Evolutionary conservation across 768 basidiomycete genomes (phyloP).

Genomic region (Lactifluus piperatus): DNA sequence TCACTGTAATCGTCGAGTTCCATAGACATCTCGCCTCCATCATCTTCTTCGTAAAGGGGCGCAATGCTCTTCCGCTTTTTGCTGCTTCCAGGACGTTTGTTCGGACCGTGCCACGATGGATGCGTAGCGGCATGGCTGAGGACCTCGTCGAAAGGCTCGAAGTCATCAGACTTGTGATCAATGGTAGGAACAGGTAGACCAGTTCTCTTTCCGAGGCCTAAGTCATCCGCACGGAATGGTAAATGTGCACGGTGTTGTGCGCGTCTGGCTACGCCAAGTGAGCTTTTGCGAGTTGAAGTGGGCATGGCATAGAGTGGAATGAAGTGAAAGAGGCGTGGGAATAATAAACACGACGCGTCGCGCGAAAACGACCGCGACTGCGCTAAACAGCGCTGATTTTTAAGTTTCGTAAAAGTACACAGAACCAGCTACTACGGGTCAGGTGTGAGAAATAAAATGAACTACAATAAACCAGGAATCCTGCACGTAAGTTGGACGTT

Average conservation of each 20-base stretch:
- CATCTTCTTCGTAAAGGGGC: conserved; percentile 24
- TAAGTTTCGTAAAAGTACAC: conserved; percentile 8
- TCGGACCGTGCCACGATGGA: conserved; percentile 50
- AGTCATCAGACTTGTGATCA: conserved; percentile 69
- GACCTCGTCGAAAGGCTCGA: conserved; percentile 73
- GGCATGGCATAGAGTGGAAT: conserved; percentile 23
- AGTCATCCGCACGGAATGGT: conserved; percentile 72
- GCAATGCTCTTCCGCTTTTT: conserved; percentile 35
- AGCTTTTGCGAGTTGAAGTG: conserved; percentile 30
- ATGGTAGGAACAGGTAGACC: conserved; percentile 62
- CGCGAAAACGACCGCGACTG: not conserved
- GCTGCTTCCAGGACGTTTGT: conserved; percentile 23
- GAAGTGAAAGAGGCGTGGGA: conserved; percentile 16
- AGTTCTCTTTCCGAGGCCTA: conserved; percentile 72
- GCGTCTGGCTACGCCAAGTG: conserved; percentile 38
- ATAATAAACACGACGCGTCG: conserved; percentile 15
- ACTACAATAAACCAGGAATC: not conserved
- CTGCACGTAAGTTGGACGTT: too few relatives aligned
- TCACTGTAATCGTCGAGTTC: conserved; percentile 48
- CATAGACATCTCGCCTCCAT: conserved; percentile 70
- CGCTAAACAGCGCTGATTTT: too few relatives aligned
- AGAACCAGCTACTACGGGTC: not conserved
- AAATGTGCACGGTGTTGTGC: conserved; percentile 59
- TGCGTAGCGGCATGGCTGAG: conserved; percentile 60
- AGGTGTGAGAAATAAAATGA: not conserved